These are phyloP conservation scores for Tuber indicum DNA, from an alignment of 495 filamentous ascomycete species.

Conservation along the genomic window DNA sequence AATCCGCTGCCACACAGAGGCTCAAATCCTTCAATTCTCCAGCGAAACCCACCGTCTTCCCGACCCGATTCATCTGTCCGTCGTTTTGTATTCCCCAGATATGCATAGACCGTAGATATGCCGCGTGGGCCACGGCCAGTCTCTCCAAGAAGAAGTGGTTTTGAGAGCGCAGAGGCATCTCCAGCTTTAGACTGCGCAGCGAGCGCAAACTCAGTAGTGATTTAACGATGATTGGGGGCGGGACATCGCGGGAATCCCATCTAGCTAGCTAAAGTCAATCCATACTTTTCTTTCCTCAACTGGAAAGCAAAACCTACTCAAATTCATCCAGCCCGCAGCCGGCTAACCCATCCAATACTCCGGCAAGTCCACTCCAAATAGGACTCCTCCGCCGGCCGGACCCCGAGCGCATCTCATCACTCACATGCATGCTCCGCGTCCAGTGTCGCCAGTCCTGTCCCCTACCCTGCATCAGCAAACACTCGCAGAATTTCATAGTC, in stretches of 20 bases:
- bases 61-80: not conserved
- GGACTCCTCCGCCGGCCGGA: not conserved
- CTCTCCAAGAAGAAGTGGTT: not conserved
- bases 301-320: not conserved
- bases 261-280: constrained; percentile 5
- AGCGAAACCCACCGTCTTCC: not conserved
- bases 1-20: not conserved
- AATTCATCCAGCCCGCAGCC: constrained; percentile 1
- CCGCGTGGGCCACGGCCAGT: not conserved
- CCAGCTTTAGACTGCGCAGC: not conserved
- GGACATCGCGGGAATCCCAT: not conserved
- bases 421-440: not conserved
- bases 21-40: not conserved
- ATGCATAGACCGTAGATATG: not conserved
- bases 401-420: not conserved
- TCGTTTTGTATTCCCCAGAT: constrained; percentile 1
- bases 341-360: not conserved
- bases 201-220: not conserved
- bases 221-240: not conserved
- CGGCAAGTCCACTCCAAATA: not conserved
- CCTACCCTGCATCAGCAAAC: constrained; percentile 5
- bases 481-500: not conserved
- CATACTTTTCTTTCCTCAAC: not conserved
- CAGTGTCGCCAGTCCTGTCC: constrained; percentile 1
- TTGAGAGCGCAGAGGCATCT: not conserved